Evolutionary conservation across 2,329 filamentous ascomycete species (phyloP).

Genomic region (Cladophialophora chaetospira): DNA sequence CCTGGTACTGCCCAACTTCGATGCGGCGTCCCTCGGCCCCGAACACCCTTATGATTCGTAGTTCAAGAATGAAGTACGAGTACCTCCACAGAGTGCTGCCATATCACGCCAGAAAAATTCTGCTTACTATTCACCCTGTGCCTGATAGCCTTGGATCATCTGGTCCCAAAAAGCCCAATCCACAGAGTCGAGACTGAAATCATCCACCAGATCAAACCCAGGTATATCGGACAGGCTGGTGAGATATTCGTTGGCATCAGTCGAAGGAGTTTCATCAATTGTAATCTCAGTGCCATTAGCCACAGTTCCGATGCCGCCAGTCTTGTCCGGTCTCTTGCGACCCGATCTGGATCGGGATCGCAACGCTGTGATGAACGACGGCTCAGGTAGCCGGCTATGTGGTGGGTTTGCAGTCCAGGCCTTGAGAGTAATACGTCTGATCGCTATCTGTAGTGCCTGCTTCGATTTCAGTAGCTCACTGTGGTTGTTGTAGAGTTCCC

Average conservation of each 20-base stretch:
- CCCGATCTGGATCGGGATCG: not conserved
- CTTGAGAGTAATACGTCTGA: constrained; percentile 3
- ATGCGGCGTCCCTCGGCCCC: not conserved
- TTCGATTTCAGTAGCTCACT: not conserved
- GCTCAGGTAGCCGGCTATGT: not conserved
- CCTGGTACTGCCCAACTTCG: not conserved
- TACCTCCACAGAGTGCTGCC: not conserved
- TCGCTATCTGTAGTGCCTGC: not conserved
- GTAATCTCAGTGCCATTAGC: no score
- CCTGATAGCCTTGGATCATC: constrained; percentile 1
- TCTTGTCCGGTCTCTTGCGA: not conserved
- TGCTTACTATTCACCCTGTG: not conserved
- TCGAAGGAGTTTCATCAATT: not conserved
- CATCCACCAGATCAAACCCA: not conserved
- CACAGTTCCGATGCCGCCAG: no score
- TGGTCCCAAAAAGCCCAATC: constrained; percentile 6
- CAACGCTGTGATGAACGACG: not conserved
- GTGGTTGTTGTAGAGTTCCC: not conserved
- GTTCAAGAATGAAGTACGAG: not conserved
- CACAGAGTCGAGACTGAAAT: not conserved
- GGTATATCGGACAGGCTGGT: not conserved
- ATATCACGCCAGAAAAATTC: not conserved
- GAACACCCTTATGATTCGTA: not conserved
- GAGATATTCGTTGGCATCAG: not conserved
- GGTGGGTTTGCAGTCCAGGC: constrained; percentile 8